Conservation (phyloP, 495 filamentous ascomycete genomes). For the Aspergillus kassunensis region DNA sequence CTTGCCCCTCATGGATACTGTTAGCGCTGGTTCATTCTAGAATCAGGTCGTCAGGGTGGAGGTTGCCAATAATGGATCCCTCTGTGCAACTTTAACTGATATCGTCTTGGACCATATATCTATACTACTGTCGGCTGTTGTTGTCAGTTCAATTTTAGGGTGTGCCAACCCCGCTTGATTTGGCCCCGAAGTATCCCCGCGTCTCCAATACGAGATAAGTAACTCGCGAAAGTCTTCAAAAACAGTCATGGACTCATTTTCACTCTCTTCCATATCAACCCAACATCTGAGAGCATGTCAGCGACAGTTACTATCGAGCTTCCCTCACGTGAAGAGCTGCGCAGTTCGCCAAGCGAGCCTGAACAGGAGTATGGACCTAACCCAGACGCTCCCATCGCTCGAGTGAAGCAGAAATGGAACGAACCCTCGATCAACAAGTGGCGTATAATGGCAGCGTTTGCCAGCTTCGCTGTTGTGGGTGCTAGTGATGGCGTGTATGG, state of each 20-base stretch:
- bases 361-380: neutral
- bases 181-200: neutral
- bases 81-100: neutral
- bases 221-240: neutral
- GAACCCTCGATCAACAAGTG: conserved; percentile 58
- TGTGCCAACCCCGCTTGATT: conserved; percentile 1
- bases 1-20: neutral
- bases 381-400: neutral
- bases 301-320: conserved; percentile 7
- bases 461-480: conserved; percentile 64
- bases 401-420: conserved; percentile 56
- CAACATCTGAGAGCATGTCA: conserved; percentile 1
- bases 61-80: neutral
- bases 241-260: neutral
- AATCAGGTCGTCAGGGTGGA: neutral
- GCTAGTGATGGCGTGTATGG: conserved; percentile 69
- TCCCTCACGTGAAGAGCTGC: neutral
- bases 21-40: neutral
- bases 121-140: neutral
- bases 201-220: neutral
- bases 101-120: neutral
- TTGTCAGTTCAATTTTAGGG: too few species aligned
- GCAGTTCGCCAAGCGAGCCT: neutral
- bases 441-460: conserved; percentile 55
- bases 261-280: neutral